Evolutionary conservation across 306 rosid species (phyloP).

Genomic region (Nissolia schottii): DNA sequence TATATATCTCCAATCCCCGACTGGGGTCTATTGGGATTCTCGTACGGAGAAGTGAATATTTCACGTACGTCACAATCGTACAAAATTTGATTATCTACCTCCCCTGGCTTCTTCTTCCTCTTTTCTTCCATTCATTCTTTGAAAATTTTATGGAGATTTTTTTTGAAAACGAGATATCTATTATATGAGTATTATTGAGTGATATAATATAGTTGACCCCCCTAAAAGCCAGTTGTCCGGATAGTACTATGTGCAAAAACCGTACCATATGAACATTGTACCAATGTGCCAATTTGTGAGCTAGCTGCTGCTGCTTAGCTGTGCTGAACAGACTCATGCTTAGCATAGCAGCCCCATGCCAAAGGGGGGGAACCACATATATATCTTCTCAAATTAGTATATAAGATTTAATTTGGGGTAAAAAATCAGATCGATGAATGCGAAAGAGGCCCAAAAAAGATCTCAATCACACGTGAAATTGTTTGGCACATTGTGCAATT

Average conservation of each 20-base stretch:
- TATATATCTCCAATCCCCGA: conserved; percentile 1
- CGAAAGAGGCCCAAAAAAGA: background rate
- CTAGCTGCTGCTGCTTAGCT: conserved; percentile 29
- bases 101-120: background rate
- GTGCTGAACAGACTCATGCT: conserved; percentile 21
- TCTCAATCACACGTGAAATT: conserved; percentile 3
- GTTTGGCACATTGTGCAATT: conserved; percentile 7
- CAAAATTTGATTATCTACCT: background rate
- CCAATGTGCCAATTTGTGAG: conserved; percentile 33
- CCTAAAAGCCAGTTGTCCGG: conserved; percentile 34
- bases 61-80: conserved; percentile 1
- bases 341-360: background rate
- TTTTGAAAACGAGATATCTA: conserved; percentile 12
- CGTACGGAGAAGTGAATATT: conserved; percentile 16
- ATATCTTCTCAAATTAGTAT: background rate
- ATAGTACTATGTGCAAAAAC: conserved; percentile 21
- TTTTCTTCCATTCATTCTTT: background rate
- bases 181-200: background rate
- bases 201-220: conserved; percentile 25
- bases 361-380: background rate
- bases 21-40: background rate
- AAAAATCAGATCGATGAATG: background rate
- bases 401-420: background rate
- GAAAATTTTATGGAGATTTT: background rate
- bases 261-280: conserved; percentile 40